Conservation (phyloP, 129 eudicot genomes). For the Scalesia atractyloides region DNA sequence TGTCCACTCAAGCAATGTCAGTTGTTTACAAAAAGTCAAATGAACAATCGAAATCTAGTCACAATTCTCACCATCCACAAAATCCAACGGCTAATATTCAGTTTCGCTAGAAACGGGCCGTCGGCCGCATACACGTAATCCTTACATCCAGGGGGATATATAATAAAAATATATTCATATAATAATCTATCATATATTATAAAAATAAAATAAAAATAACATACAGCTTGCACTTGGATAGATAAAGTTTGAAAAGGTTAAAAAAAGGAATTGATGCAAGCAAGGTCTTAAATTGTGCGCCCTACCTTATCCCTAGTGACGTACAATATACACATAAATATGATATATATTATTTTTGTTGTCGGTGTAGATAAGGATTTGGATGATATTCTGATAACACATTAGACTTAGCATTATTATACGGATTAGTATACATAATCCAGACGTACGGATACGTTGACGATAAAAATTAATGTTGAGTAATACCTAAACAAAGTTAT, state of each 20-base stretch:
- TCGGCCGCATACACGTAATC: constrained; percentile 30
- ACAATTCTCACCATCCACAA: constrained; percentile 25
- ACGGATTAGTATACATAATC: background rate
- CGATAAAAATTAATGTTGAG: constrained; percentile 9
- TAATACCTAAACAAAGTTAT: constrained; percentile 15
- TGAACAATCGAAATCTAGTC: background rate
- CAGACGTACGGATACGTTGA: constrained; percentile 26
- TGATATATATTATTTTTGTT: background rate
- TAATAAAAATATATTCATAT: background rate
- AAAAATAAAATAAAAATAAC: background rate
- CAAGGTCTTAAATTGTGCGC: constrained; percentile 34
- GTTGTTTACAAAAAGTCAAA: constrained; percentile 31
- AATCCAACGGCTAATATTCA: constrained; percentile 18
- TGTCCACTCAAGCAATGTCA: constrained; percentile 30
- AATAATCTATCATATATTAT: background rate
- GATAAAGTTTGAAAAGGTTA: constrained; percentile 23
- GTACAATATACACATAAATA: background rate
- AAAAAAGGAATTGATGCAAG: constrained; percentile 18
- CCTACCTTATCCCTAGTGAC: constrained; percentile 40
- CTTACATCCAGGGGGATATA: constrained; percentile 29
- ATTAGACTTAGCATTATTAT: constrained; percentile 15
- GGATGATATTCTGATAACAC: background rate
- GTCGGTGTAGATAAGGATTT: constrained; percentile 28
- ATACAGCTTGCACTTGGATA: constrained; percentile 28
- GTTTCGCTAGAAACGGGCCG: background rate